Base-by-base conservation (phyloP, 352 stramenopile species). In the Vaucheria bursata region DNA sequence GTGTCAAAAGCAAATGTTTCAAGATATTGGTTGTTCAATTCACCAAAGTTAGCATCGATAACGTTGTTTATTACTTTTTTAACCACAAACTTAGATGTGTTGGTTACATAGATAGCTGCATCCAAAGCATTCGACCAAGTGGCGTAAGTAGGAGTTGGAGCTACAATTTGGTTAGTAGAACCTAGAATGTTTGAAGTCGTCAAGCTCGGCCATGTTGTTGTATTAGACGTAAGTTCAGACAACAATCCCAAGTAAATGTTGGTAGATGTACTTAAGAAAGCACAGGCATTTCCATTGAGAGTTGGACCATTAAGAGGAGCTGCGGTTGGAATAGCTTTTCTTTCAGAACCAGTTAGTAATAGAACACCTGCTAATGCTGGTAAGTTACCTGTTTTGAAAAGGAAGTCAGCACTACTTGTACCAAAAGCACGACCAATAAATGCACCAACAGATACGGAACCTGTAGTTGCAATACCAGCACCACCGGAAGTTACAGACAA, bases 41-140 rank as follows among this genome's bases (percentile, higher is more conserved):
- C 45, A 59, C 45, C 45, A 59, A 59, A 59, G 25, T 59, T 59
- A 59, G 45, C 45, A 25, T 59, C 45, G 45, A 59, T 59, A 18
- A 59, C 45, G 45, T 59, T 59, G 45, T 59, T 59, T 18, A 59
- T 25, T 59, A 59, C 45, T 59, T 59, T 59, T 59, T 59, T 59
- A 59, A 59, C 45, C 25, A 59, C 45, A 59, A 59, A 59, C 25
- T 59, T 59, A 59, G 45, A 59, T 18, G 45, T 59, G 45, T 59
- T 59, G 45, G 45, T 59, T 59, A 59, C 45, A 59, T 59, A 59
- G 25, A 59, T 25, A 59, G 45, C 45, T 18, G 45, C 45, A 59
- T 59, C 45, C 25, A 59, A 59, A 18, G 45, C 18, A 59, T 59
- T 59, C 25, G 45, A 59, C 45, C 45, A 59, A 59, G 45, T 59